Conservation (phyloP, 192 early-diverging fungal genomes). For the Podila clonocystis region DNA sequence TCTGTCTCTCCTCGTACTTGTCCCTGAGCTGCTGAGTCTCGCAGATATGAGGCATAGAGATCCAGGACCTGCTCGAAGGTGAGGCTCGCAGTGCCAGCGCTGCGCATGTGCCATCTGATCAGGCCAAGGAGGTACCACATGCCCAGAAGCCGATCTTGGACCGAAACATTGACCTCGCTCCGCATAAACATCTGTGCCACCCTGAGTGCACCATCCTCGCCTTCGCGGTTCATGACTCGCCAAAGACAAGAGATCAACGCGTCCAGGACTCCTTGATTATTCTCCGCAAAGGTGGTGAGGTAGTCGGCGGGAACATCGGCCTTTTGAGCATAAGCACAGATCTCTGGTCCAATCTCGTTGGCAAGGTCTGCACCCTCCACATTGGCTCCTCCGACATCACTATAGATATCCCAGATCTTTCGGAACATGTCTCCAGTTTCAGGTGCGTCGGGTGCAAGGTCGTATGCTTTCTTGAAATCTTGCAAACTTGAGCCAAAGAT, state of each 20-base stretch:
- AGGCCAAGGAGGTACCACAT: slow-evolving; percentile 48
- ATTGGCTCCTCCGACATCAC: slow-evolving; percentile 54
- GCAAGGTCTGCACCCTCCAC: slow-evolving; percentile 37
- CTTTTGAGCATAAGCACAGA: slow-evolving; percentile 37
- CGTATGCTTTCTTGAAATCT: slow-evolving; percentile 47
- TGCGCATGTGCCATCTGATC: slow-evolving; percentile 11
- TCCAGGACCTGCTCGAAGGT: slow-evolving; percentile 41
- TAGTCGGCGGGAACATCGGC: slow-evolving; percentile 47
- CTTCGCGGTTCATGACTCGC: slow-evolving; percentile 26
- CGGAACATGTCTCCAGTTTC: slow-evolving; percentile 58
- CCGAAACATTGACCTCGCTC: slow-evolving; percentile 19
- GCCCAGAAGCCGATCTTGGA: slow-evolving; percentile 13
- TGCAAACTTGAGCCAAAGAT: slow-evolving; percentile 59
- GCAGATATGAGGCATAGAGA: slow-evolving; percentile 49
- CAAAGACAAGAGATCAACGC: slow-evolving; percentile 27
- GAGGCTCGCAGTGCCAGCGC: slow-evolving; percentile 12
- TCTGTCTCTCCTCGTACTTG: not conserved
- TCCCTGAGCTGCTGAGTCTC: slow-evolving; percentile 29
- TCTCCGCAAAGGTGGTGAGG: slow-evolving; percentile 12
- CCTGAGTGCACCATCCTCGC: slow-evolving; percentile 26
- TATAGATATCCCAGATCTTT: slow-evolving; percentile 56
- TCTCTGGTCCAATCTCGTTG: slow-evolving; percentile 59
- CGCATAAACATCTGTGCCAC: slow-evolving; percentile 29
- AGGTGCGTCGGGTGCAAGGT: slow-evolving; percentile 9
- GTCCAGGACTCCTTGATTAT: slow-evolving; percentile 24